Evolutionary conservation across 1,284 basidiomycete genomes (phyloP).

Genomic region (Neonothopanus nambi): DNA sequence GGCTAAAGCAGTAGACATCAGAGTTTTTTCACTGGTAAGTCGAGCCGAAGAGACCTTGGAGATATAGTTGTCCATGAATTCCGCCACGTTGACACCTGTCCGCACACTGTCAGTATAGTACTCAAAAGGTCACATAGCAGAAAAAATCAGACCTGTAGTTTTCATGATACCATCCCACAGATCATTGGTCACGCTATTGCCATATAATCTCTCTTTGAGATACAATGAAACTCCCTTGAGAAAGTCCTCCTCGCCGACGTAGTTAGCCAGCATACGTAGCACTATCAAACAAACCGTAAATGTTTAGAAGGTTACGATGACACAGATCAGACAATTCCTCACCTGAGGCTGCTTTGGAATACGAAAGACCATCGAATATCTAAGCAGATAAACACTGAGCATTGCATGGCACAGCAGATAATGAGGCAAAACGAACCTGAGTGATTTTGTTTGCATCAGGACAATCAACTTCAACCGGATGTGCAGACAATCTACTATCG

Average conservation of each 20-base stretch:
- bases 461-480: conserved; percentile 93
- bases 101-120: background rate
- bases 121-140: background rate
- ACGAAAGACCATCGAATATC: conserved; percentile 87
- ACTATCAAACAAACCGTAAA: conserved; percentile 50
- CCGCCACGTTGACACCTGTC: conserved; percentile 72
- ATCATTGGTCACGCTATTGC: conserved; percentile 85
- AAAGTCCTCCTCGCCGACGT: conserved; percentile 90
- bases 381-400: conserved; percentile 26
- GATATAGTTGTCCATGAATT: conserved; percentile 93
- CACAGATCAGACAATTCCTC: conserved; percentile 18
- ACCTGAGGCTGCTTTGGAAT: conserved; percentile 86
- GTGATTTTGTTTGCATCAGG: conserved; percentile 87
- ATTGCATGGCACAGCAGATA: background rate
- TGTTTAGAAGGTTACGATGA: background rate
- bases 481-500: conserved; percentile 90
- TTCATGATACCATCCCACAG: conserved; percentile 88
- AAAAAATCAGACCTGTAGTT: conserved; percentile 54
- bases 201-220: conserved; percentile 80
- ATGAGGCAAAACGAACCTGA: conserved; percentile 47
- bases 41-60: conserved; percentile 58
- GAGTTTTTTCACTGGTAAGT: background rate
- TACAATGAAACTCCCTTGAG: conserved; percentile 89
- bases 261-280: conserved; percentile 88
- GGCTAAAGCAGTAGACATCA: conserved; percentile 41